Evolutionary conservation across 1,139 yeast genomes (phyloP), one percentile per base, ranked within the genome.

Genomic region (Yamadazyma atlantica): DNA sequence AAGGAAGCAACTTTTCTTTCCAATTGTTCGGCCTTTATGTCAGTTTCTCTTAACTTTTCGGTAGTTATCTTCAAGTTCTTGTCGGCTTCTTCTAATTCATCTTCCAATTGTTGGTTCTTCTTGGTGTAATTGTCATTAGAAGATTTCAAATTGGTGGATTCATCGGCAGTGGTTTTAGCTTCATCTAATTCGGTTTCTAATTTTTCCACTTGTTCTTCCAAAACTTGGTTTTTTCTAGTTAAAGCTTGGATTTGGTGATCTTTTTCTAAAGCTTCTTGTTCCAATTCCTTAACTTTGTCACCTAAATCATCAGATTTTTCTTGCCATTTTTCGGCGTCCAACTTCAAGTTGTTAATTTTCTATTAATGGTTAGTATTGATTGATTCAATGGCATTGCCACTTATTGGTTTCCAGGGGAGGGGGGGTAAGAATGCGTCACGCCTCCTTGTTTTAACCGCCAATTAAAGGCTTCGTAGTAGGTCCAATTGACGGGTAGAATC

Each of bases 261-360:
- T 73, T 90, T 90, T 54, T 87, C 92, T 51, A 86, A 75, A 61
- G 78, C 76, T 58, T 89, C 96, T 69, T 89, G 96, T 67, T 92
- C 97, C 63, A 90, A 77, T 58, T 78, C 85, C 76, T 90, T 92
- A 70, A 86, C 81, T 64, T 82, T 82, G 48, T 76, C 82, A 44
- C 81, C 66, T 56, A 87, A 78, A 56, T 86, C 96, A 58, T 92
- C 98, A 46, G 94, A 85, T 74, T 89, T 87, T 65, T 88, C 96
- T 73, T 90, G 96, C 86, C 97, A 95, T 57, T 85, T 74, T 73
- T 94, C 99, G 51, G 96, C 90, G 63, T 92, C 98, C 57, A 86
- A 75, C 71, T 90, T 90, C 66, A 92, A 82, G 69, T 82, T 81
- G 75, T 76, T 84, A 74, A 92, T 75, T 81, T 92, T 90, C 94